Conservation (phyloP, 352 stramenopile genomes). For the Phytophthora sp. region DNA sequence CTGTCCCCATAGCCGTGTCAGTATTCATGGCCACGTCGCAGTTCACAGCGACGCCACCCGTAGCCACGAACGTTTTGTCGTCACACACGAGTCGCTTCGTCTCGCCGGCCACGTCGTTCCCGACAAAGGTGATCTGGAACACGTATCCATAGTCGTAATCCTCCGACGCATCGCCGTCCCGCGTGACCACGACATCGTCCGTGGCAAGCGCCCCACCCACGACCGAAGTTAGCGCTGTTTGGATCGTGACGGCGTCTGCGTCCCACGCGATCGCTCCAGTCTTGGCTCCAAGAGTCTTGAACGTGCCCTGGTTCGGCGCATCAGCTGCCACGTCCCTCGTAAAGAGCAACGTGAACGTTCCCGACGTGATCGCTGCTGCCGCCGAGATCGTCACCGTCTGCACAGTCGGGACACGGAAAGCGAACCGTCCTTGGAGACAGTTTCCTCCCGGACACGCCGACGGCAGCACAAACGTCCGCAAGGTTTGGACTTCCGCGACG, state of each 20-base stretch:
- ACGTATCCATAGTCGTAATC: constrained; percentile 70
- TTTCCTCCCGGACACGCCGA: constrained; percentile 50
- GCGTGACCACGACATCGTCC: constrained; percentile 73
- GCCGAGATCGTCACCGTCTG: constrained; percentile 74
- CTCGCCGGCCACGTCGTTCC: constrained; percentile 72
- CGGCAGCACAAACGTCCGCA: constrained; percentile 56
- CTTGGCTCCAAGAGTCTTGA: constrained; percentile 30
- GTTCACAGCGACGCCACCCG: constrained; percentile 48
- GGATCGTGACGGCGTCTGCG: constrained; percentile 40
- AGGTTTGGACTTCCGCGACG: constrained; percentile 78
- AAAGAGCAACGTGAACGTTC: constrained; percentile 61
- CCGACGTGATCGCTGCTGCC: constrained; percentile 50
- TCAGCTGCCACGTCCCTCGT: constrained; percentile 39
- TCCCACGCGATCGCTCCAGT: constrained; percentile 51
- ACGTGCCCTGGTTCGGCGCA: constrained; percentile 43
- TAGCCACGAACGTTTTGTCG: constrained; percentile 43
- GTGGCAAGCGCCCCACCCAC: constrained; percentile 39
- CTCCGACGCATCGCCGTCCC: constrained; percentile 64
- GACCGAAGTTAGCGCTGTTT: constrained; percentile 35
- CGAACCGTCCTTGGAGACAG: constrained; percentile 62
- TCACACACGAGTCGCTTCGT: constrained; percentile 42
- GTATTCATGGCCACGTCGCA: constrained; percentile 65
- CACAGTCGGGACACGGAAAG: constrained; percentile 74
- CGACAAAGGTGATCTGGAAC: constrained; percentile 81
- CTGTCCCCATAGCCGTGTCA: constrained; percentile 65